Evolutionary conservation across 495 filamentous ascomycete genomes (phyloP), one percentile per base, ranked within the genome.

Genomic region (Penicillium longicatenatum): DNA sequence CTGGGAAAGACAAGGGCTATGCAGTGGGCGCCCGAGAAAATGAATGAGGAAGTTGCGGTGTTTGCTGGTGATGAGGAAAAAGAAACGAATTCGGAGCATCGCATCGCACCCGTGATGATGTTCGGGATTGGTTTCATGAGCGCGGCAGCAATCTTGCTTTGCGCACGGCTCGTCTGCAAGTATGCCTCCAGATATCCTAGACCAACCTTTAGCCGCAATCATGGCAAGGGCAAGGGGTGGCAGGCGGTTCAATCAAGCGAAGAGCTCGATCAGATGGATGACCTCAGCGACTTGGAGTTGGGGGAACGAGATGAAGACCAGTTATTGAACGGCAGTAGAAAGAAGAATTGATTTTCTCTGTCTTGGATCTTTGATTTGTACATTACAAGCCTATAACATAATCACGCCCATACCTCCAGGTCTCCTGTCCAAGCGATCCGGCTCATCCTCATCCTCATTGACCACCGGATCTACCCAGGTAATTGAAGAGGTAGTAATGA

Each of bases 51-150:
- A 11, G 9, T 58, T 12, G 54, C 37, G 7, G 35, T 60, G 6
- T 62, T 48, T 50, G 19, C 37, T 19, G 58, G 52, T n/a, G 50
- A 33, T 5, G 11, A 47, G 12, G 14, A 16, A 14, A 17, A 4
- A 4, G 24, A 50, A 11, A 1, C 17, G 1, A 17, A 19, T 30
- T 43, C 21, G 7, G 31, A 21, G n/a, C 16, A 17, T 26, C 22
- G 7, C 42, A 47, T 12, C 22, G 31, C 20, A 16, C 47, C 24
- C 29, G 21, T 30, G 1, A 41, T 45, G 4, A 42, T 59, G 22
- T 54, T 65, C n/a, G 52, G 45, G 7, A 31, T 65, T 26, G 63
- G 55, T n/a, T 59, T 59, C 16, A 21, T 59, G 22, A 48, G 49
- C 21, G 63, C 53, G 16, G 37, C 52, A 11, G 17, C 48, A 2